Percentiles rank a stretch among this genome's conserved stretches.
Evolutionary conservation across 495 filamentous ascomycete species (phyloP).

Genomic region (Penicillium fimorum): DNA sequence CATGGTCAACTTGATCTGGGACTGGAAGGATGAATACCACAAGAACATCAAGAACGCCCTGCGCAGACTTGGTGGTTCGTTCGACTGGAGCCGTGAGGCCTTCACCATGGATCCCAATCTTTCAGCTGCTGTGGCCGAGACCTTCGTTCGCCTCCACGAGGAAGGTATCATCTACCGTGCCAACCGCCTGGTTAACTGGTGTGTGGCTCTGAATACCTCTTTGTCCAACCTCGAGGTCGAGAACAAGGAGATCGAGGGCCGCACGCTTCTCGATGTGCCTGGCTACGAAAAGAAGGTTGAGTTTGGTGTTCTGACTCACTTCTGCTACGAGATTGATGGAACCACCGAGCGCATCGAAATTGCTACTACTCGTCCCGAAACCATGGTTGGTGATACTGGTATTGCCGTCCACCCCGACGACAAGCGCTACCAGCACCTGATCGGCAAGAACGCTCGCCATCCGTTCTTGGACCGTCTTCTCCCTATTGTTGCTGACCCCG

Average conservation of each 20-base stretch:
- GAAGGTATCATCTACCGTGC: slow-evolving; percentile 75
- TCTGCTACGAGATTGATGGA: slow-evolving; percentile 68
- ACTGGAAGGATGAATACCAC: slow-evolving; percentile 72
- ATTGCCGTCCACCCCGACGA: slow-evolving; percentile 77
- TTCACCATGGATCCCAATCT: slow-evolving; percentile 73
- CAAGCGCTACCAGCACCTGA: slow-evolving; percentile 59
- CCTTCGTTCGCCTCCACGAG: slow-evolving; percentile 70
- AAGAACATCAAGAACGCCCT: slow-evolving; percentile 58
- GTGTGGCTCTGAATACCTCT: slow-evolving; percentile 68
- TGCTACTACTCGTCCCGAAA: slow-evolving; percentile 76
- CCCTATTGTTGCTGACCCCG: slow-evolving; percentile 67
- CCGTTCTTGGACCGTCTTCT: slow-evolving; percentile 67
- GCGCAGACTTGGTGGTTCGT: slow-evolving; percentile 58
- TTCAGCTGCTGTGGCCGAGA: slow-evolving; percentile 66
- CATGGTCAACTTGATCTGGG: slow-evolving; percentile 61
- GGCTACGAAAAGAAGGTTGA: slow-evolving; percentile 69
- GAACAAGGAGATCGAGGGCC: slow-evolving; percentile 66
- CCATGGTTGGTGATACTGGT: slow-evolving; percentile 77
- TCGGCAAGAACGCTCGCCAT: slow-evolving; percentile 69
- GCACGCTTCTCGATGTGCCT: slow-evolving; percentile 64
- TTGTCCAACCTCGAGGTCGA: slow-evolving; percentile 75
- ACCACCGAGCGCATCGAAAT: slow-evolving; percentile 66
- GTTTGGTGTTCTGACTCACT: slow-evolving; percentile 69
- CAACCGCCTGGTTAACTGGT: slow-evolving; percentile 79
- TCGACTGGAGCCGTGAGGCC: slow-evolving; percentile 65